These are phyloP conservation scores for Withania somnifera DNA, from an alignment of 305 asterid species.

Conservation along the genomic window DNA sequence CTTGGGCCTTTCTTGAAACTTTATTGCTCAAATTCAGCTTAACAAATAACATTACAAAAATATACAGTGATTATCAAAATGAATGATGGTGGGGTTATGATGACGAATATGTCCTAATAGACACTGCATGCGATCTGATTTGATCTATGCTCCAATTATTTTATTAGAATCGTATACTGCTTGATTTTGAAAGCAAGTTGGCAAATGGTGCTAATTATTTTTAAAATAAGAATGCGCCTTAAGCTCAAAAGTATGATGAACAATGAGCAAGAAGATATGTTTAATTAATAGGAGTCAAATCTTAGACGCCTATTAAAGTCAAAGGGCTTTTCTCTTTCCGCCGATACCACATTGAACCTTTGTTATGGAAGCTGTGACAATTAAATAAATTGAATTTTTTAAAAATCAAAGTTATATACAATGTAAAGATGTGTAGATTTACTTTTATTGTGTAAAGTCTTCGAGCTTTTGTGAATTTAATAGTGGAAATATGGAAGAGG, in stretches of 20 bases:
- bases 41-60: background rate
- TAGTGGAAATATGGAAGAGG: no score
- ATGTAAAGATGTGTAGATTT: no score
- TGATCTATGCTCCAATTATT: background rate
- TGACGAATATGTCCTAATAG: background rate
- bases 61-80: background rate
- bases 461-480: background rate
- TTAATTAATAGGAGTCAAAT: background rate
- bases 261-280: background rate
- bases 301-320: background rate
- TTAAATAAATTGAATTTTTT: no score
- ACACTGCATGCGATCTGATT: background rate
- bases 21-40: background rate
- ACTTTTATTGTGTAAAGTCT: background rate
- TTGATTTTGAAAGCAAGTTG: background rate
- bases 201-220: background rate
- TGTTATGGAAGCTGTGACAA: background rate
- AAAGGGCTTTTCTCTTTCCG: background rate
- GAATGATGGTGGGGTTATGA: background rate
- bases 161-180: background rate
- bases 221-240: background rate
- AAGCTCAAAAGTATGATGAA: background rate
- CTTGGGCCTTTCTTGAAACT: no score
- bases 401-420: no score
- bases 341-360: background rate